Evolutionary conservation across 371 early-diverging fungal genomes (phyloP).

Genomic region (Syncephalastrum monosporum): DNA sequence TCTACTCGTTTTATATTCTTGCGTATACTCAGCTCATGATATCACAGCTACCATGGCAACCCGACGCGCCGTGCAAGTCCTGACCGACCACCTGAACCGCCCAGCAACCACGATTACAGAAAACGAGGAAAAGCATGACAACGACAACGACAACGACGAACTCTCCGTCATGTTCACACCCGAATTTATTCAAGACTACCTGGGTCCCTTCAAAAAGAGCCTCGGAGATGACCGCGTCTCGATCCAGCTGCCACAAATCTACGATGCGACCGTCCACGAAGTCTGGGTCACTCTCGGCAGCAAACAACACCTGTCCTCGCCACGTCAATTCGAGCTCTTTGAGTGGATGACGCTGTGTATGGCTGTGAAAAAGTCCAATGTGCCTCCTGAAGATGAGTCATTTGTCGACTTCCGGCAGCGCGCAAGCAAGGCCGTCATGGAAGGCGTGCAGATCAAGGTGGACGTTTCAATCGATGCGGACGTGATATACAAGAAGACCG

Average conservation of each 20-base stretch:
- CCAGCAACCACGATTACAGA: constrained; percentile 7
- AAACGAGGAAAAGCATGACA: constrained; percentile 6
- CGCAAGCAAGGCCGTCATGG: constrained; percentile 44
- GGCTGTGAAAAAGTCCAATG: constrained; percentile 11
- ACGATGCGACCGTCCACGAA: constrained; percentile 51
- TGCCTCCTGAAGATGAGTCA: constrained; percentile 36
- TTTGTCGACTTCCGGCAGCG: constrained; percentile 45
- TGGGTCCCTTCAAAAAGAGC: constrained; percentile 25
- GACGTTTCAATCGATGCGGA: constrained; percentile 60
- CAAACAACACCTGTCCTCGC: constrained; percentile 23
- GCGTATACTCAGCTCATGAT: background rate
- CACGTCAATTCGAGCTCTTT: constrained; percentile 28
- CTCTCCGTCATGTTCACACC: constrained; percentile 41
- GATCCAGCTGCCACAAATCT: constrained; percentile 49
- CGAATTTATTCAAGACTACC: constrained; percentile 37
- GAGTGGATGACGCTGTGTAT: constrained; percentile 45
- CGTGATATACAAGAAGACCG: constrained; percentile 37
- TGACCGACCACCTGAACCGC: constrained; percentile 33
- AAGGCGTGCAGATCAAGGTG: constrained; percentile 53
- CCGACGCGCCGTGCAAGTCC: constrained; percentile 36
- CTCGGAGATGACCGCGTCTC: constrained; percentile 27
- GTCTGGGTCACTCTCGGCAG: constrained; percentile 56
- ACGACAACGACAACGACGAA: constrained; percentile 10
- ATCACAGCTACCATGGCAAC: constrained; percentile 46
- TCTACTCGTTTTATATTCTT: background rate